A percentile compares a stretch with the other conserved stretches of the same genome.
These are phyloP conservation scores for Gaillardinia entomophila DNA, from an alignment of 805 yeast species.

Conservation along the genomic window DNA sequence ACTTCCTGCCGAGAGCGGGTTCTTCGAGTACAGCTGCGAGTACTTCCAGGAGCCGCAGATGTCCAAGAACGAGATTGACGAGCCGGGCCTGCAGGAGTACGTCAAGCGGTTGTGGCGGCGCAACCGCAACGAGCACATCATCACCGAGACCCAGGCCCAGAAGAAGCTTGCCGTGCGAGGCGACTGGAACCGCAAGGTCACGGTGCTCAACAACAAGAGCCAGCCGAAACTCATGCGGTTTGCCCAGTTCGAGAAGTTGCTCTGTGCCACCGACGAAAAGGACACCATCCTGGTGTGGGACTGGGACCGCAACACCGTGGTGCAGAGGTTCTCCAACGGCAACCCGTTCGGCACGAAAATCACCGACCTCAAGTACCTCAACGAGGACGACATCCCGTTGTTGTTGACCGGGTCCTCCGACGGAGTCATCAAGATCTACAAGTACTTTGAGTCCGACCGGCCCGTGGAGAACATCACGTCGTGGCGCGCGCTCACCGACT, in stretches of 20 bases:
- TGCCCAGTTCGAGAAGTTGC: conserved; percentile 84
- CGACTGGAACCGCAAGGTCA: conserved; percentile 68
- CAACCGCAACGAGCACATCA: conserved; percentile 79
- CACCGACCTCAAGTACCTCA: conserved; percentile 78
- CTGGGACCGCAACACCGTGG: conserved; percentile 59
- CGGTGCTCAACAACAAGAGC: conserved; percentile 61
- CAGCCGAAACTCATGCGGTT: conserved; percentile 77
- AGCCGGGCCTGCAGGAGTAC: conserved; percentile 86
- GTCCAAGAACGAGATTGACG: conserved; percentile 78
- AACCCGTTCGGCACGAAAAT: conserved; percentile 86
- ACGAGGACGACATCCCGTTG: conserved; percentile 88
- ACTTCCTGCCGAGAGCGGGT: conserved; percentile 55
- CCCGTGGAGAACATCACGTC: conserved; percentile 64
- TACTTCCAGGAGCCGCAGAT: conserved; percentile 96
- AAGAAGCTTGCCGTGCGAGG: conserved; percentile 79
- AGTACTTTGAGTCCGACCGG: conserved; percentile 51
- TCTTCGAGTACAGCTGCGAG: conserved; percentile 75
- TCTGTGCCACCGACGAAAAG: conserved; percentile 76
- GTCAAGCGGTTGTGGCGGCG: conserved; percentile 83
- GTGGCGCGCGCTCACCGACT: conserved; percentile 90
- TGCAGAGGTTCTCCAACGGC: conserved; percentile 72
- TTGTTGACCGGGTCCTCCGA: conserved; percentile 87
- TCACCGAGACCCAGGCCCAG: conserved; percentile 85
- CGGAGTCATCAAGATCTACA: conserved; percentile 86
- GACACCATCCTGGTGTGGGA: conserved; percentile 85